Conservation (phyloP, 1,284 basidiomycete species). For the Hymenochaete sp. region DNA sequence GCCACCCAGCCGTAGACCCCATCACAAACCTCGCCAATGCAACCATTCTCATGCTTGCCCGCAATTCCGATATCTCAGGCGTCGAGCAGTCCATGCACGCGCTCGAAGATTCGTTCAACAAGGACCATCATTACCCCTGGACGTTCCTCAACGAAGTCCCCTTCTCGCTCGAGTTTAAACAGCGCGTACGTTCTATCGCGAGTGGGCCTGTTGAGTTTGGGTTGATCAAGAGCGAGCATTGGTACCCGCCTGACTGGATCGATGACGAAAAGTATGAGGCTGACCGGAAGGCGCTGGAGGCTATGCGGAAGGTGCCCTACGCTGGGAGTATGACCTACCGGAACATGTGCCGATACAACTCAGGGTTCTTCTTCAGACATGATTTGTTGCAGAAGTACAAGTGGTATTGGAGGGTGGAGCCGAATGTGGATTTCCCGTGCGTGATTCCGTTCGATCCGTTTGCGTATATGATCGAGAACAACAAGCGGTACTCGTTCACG, state of each 20-base stretch:
- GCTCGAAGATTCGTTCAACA: slow-evolving; percentile 19
- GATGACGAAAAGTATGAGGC: slow-evolving; percentile 48
- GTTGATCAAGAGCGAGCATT: slow-evolving; percentile 38
- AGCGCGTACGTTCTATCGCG: slow-evolving; percentile 22
- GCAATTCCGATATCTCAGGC: slow-evolving; percentile 33
- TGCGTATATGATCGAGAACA: slow-evolving; percentile 63
- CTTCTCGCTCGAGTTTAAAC: slow-evolving; percentile 39
- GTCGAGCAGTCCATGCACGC: slow-evolving; percentile 29
- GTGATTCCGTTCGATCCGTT: slow-evolving; percentile 70
- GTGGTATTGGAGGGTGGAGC: slow-evolving; percentile 66
- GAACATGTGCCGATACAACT: slow-evolving; percentile 45
- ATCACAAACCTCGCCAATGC: slow-evolving; percentile 29
- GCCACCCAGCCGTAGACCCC: slow-evolving; percentile 6
- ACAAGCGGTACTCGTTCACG: slow-evolving; percentile 52
- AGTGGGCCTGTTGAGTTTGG: slow-evolving; percentile 42
- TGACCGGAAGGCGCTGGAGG: slow-evolving; percentile 30
- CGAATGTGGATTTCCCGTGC: slow-evolving; percentile 67
- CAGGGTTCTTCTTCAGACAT: slow-evolving; percentile 46
- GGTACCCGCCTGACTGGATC: slow-evolving; percentile 54
- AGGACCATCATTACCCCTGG: slow-evolving; percentile 20
- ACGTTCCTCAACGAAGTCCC: slow-evolving; percentile 37
- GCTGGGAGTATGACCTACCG: slow-evolving; percentile 20
- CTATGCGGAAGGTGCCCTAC: slow-evolving; percentile 3
- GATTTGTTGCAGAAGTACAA: slow-evolving; percentile 37
- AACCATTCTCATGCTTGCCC: slow-evolving; percentile 36